These are phyloP conservation scores for Komagataea norvegica DNA, from an alignment of 1,139 yeast genomes.

Conservation along the genomic window DNA sequence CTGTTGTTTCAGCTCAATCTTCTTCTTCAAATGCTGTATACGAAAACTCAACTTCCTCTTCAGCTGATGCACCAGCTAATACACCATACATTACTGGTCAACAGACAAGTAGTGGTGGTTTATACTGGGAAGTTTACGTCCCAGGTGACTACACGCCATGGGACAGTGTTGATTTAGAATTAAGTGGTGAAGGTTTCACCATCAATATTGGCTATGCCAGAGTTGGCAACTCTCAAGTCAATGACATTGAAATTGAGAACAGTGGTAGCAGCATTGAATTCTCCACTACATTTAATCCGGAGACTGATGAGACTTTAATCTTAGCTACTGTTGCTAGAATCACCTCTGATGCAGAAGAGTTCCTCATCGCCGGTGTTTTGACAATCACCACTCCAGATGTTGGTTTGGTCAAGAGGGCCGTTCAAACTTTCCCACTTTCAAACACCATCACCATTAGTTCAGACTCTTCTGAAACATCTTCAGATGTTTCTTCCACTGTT, in stretches of 20 bases:
- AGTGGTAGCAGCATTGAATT: not conserved
- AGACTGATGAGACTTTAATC: not conserved
- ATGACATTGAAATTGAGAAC: not conserved
- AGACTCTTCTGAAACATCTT: no score
- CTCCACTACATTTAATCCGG: not conserved
- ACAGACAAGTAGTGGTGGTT: not conserved
- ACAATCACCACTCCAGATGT: constrained; percentile 1
- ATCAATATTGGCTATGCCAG: not conserved
- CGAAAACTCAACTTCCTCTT: no score
- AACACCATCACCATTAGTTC: not conserved
- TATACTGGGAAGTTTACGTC: constrained; percentile 1
- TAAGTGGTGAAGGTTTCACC: not conserved
- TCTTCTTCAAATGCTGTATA: not conserved
- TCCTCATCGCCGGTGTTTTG: not conserved
- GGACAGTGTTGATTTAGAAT: not conserved
- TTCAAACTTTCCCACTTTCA: not conserved
- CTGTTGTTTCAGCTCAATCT: not conserved
- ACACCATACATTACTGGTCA: constrained; percentile 1
- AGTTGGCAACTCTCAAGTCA: not conserved
- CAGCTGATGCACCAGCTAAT: constrained; percentile 2
- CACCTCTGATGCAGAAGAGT: not conserved
- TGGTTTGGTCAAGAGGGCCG: constrained; percentile 4
- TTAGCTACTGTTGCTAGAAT: constrained; percentile 1
- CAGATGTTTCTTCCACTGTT: no score
- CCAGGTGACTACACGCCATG: constrained; percentile 5